These are phyloP conservation scores for Boletus patriciae DNA, from an alignment of 768 basidiomycete species.

Conservation along the genomic window DNA sequence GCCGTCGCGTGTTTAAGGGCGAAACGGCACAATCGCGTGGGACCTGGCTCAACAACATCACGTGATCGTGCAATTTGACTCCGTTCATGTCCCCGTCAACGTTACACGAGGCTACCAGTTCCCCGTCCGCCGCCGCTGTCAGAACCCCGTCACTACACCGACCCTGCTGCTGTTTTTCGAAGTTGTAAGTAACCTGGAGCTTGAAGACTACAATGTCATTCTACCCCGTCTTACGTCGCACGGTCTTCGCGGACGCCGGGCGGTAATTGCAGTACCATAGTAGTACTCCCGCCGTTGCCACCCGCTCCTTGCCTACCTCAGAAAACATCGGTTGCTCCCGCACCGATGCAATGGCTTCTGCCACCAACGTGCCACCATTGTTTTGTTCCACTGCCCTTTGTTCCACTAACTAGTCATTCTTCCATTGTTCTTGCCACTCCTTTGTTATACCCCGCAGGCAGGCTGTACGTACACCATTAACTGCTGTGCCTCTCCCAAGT, in stretches of 20 bases:
- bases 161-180: neutral
- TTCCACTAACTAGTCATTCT: constrained; percentile 14
- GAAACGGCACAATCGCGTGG: constrained; percentile 26
- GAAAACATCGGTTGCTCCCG: neutral
- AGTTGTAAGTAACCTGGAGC: neutral
- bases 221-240: neutral
- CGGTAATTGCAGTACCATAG: neutral
- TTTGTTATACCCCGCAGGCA: constrained; percentile 15
- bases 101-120: constrained; percentile 35
- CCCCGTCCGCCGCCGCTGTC: neutral
- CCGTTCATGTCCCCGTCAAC: constrained; percentile 29
- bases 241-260: neutral
- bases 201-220: neutral
- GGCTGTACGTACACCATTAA: constrained; percentile 14
- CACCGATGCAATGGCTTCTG: neutral
- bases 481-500: neutral
- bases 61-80: constrained; percentile 32
- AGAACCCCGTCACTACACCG: constrained; percentile 1
- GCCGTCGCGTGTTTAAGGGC: constrained; percentile 32
- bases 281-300: neutral
- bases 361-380: neutral
- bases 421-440: constrained; percentile 20
- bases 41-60: constrained; percentile 36
- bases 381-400: constrained; percentile 6
- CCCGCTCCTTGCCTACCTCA: neutral